Conservation (phyloP, 2,329 filamentous ascomycete species). For the Fusarium cyanostomum region DNA sequence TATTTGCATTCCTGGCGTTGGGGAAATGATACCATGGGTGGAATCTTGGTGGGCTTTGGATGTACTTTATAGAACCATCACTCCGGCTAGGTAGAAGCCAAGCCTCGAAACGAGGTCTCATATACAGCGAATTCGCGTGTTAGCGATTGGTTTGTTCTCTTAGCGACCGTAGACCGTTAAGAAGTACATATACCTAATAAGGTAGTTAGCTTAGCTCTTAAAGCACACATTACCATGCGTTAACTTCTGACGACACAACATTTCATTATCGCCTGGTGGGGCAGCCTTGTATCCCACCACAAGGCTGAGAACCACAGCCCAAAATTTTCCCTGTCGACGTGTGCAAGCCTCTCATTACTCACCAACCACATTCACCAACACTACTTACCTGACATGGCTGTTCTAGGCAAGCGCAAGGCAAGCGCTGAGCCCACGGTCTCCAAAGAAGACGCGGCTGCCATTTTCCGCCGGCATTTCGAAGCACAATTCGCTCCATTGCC, state of each 20-base stretch:
- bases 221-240: too few species aligned
- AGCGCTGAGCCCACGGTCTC: slow-evolving; percentile 42
- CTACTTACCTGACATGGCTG: slow-evolving; percentile 49
- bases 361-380: not conserved
- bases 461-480: slow-evolving; percentile 88
- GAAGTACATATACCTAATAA: too few species aligned
- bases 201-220: too few species aligned
- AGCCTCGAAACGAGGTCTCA: too few species aligned
- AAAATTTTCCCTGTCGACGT: slow-evolving; percentile 31
- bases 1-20: slow-evolving; percentile 31
- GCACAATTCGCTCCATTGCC: slow-evolving; percentile 82
- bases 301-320: slow-evolving; percentile 37
- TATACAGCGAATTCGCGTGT: too few species aligned
- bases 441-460: slow-evolving; percentile 70
- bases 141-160: too few species aligned
- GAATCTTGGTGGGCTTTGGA: slow-evolving; percentile 1
- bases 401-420: slow-evolving; percentile 62
- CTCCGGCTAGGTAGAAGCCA: too few species aligned
- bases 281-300: slow-evolving; percentile 38
- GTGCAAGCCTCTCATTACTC: not conserved
- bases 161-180: too few species aligned
- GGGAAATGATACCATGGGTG: slow-evolving; percentile 42
- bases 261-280: slow-evolving; percentile 26
- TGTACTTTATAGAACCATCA: not conserved
- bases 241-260: not conserved